Base-by-base conservation (phyloP, 163 green algal species). In the Trebouxiophyceae sp. region DNA sequence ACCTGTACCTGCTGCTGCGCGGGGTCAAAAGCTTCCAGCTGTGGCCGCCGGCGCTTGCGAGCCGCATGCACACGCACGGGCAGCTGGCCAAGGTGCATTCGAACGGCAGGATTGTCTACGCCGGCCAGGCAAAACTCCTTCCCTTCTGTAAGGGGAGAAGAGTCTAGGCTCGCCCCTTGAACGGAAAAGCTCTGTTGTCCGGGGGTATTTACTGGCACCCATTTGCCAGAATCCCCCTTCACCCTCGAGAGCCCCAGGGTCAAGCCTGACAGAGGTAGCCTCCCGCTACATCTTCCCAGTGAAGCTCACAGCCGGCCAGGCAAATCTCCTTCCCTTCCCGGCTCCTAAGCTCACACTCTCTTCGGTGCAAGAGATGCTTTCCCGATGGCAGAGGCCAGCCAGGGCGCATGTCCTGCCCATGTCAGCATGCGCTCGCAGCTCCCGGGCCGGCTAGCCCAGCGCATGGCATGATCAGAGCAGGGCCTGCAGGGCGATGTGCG, bases 1-100 rank as follows among this genome's bases (percentile, higher is more conserved):
- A 96, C 68, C 76, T 95, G 50, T 96, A 96, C 62, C 63, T 92
- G 28, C 77, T 96, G 73, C 72, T 96, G 63, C 70, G 80, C 0
- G 90, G 90, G 6, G 60, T 72, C 62, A 96, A 96, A 79, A 73
- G 74, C 59, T 95, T 96, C 76, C 57, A 78, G 19, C 78, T 96
- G 12, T 96, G 75, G 63, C 81, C 81, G 8, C 87, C 90, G 1
- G 39, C 39, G 16, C n/a, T 62, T 23, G 79, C 78, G 3, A 12
- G 46, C 1, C 29, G 59, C 47, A 92, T 95, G 87, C 88, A 89
- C 80, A 88, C 83, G 2, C 33, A 83, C 27, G 88, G 88, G 19
- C 5, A 66, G 23, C 23, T 81, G 12, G 23, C 16, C 2, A 62
- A 30, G 5, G 54, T 88, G 1, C 67, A 86, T 45, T 47, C 70